Evolutionary conservation across 1,139 yeast genomes (phyloP).

Genomic region (Wickerhamiella pararugosa): DNA sequence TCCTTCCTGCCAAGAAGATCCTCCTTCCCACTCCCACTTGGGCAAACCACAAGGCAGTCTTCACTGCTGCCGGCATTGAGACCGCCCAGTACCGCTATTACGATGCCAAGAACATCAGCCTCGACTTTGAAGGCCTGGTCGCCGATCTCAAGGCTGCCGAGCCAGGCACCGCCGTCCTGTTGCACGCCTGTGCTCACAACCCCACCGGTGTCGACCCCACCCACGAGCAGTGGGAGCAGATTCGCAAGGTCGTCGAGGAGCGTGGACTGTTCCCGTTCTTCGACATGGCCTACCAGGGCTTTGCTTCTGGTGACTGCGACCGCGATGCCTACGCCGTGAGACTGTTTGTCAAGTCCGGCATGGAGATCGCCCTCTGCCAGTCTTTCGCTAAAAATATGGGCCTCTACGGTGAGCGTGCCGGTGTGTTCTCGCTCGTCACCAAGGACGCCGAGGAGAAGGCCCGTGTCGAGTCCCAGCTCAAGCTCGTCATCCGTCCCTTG

Average conservation of each 20-base stretch:
- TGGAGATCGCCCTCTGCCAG: constrained; percentile 60
- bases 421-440: constrained; percentile 48
- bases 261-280: constrained; percentile 55
- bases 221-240: constrained; percentile 60
- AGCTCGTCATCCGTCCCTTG: constrained; percentile 66
- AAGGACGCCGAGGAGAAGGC: constrained; percentile 26
- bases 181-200: constrained; percentile 94
- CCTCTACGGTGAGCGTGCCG: constrained; percentile 88
- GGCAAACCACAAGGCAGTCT: constrained; percentile 54
- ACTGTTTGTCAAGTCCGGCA: constrained; percentile 28
- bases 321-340: constrained; percentile 38
- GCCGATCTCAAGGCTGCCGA: constrained; percentile 47
- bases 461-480: constrained; percentile 55
- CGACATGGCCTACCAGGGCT: constrained; percentile 92
- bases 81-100: constrained; percentile 51
- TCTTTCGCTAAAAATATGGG: constrained; percentile 98
- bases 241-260: constrained; percentile 42
- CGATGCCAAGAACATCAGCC: constrained; percentile 43
- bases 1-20: constrained; percentile 34
- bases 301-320: constrained; percentile 55
- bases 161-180: constrained; percentile 38
- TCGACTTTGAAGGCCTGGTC: constrained; percentile 57
- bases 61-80: constrained; percentile 31
- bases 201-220: constrained; percentile 93
- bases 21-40: constrained; percentile 57